Conservation (phyloP, 371 early-diverging fungal genomes). For the Mucor saturninus region DNA sequence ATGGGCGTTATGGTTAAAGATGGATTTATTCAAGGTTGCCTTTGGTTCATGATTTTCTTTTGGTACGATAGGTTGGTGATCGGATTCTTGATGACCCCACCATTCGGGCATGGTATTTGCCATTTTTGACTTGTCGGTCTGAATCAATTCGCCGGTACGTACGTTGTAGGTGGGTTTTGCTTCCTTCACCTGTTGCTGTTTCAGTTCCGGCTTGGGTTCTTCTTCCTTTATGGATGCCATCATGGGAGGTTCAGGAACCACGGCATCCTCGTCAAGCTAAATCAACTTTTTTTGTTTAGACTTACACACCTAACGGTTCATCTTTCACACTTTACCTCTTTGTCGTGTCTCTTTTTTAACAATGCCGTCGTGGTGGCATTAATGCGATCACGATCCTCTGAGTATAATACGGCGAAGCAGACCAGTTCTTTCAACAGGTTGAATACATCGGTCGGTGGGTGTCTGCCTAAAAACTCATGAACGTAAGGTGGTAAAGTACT, state of each 20-base stretch:
- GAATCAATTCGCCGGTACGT: constrained; percentile 9
- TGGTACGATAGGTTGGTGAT: constrained; percentile 8
- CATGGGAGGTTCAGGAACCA: constrained; percentile 5
- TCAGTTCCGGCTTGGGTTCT: background rate
- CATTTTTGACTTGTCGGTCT: constrained; percentile 22
- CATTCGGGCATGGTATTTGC: constrained; percentile 50
- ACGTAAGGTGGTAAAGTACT: constrained; percentile 57
- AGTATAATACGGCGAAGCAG: constrained; percentile 56
- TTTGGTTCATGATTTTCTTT: constrained; percentile 6
- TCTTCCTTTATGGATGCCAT: constrained; percentile 17
- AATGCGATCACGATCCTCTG: constrained; percentile 49
- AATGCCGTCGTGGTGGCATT: constrained; percentile 28
- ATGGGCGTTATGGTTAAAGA: background rate
- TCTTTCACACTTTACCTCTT: background rate
- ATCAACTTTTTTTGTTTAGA: background rate
- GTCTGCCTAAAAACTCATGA: constrained; percentile 42
- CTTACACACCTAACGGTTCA: background rate
- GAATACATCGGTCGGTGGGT: constrained; percentile 52
- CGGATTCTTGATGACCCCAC: constrained; percentile 45
- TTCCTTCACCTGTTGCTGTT: background rate
- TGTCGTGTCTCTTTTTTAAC: constrained; percentile 19
- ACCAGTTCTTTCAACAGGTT: constrained; percentile 49
- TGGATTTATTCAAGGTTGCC: background rate
- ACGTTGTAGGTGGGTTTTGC: constrained; percentile 12
- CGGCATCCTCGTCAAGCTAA: constrained; percentile 2